Evolutionary conservation across 805 yeast genomes (phyloP).

Genomic region (Scheffersomyces amazonensis): DNA sequence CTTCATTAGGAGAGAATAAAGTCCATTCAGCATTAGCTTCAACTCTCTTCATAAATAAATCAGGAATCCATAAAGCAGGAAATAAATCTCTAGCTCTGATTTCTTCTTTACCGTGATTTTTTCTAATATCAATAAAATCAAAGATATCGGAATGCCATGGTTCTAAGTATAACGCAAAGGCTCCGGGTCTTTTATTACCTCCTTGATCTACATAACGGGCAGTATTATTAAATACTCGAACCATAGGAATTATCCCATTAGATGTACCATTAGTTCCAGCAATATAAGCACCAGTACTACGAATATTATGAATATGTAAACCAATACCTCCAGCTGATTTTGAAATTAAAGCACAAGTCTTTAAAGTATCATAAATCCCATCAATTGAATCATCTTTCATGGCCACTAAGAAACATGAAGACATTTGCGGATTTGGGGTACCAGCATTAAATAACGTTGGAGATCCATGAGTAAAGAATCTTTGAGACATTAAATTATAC

Average conservation of each 20-base stretch:
- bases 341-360: slow-evolving; percentile 60
- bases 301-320: slow-evolving; percentile 56
- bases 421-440: slow-evolving; percentile 58
- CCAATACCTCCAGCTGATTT: slow-evolving; percentile 67
- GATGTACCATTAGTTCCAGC: slow-evolving; percentile 65
- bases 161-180: slow-evolving; percentile 57
- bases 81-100: slow-evolving; percentile 61
- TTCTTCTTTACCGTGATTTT: slow-evolving; percentile 64
- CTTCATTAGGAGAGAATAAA: slow-evolving; percentile 57
- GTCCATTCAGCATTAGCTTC: slow-evolving; percentile 57
- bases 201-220: slow-evolving; percentile 67
- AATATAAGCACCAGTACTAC: slow-evolving; percentile 58
- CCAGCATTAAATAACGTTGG: slow-evolving; percentile 64
- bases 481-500: slow-evolving; percentile 57
- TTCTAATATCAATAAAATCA: slow-evolving; percentile 57
- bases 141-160: slow-evolving; percentile 65
- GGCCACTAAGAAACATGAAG: slow-evolving; percentile 61
- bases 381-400: slow-evolving; percentile 65
- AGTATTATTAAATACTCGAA: slow-evolving; percentile 60
- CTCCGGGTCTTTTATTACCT: slow-evolving; percentile 66
- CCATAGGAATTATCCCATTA: slow-evolving; percentile 62
- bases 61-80: slow-evolving; percentile 64
- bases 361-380: slow-evolving; percentile 59
- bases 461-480: slow-evolving; percentile 59
- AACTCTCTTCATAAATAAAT: slow-evolving; percentile 59